Evolutionary conservation across 805 yeast genomes (phyloP), one percentile per base, ranked within the genome.

Genomic region (Danielia reshetovae): DNA sequence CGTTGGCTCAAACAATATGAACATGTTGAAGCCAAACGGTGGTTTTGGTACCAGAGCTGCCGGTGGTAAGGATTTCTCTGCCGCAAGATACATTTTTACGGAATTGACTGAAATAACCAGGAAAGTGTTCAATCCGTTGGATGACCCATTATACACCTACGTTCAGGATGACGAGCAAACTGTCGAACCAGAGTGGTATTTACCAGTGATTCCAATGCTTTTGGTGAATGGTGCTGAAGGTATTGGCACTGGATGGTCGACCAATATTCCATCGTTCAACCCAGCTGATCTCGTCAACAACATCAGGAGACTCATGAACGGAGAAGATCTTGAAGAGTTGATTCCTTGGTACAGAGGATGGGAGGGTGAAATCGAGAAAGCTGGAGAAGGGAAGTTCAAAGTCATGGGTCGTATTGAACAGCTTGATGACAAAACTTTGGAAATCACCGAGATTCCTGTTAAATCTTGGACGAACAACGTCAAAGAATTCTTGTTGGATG

Each of bases 41-140:
- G 81, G 87, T 22, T 93, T 93, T 57, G 98, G 98, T 74, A 81
- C 96, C 1, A 79, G 98, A 63, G 89, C 93, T 17, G 73, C 86
- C 17, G 98, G 98, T 60, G 98, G 98, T 68, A 93, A 93, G 59
- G 98, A 93, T 68, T 93, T 89, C 11, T 85, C 97, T n/a, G 97
- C 97, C 18, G 81, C 96, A 29, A 89, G 98, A 75, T 93, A 93
- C 68, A 89, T 93, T 57, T 85, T 75, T 59, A 93, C 98, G 0
- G 88, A 85, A 52, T 65, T 93, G 45, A 77, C 76, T 35, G 78
- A 81, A 22, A 70, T 93, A 32, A 85, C 97, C 0, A 70, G 84
- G 38, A 77, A 68, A 36, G 74, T 90, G 5, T 88, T 90, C 60
- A 80, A 85, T 46, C 77, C 85, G 0, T 70, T 79, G 29, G 98